A percentile compares a stretch with the other conserved stretches of the same genome.
These are phyloP conservation scores for Biscogniauxia sp. DNA, from an alignment of 2,329 filamentous ascomycete genomes.

Conservation along the genomic window DNA sequence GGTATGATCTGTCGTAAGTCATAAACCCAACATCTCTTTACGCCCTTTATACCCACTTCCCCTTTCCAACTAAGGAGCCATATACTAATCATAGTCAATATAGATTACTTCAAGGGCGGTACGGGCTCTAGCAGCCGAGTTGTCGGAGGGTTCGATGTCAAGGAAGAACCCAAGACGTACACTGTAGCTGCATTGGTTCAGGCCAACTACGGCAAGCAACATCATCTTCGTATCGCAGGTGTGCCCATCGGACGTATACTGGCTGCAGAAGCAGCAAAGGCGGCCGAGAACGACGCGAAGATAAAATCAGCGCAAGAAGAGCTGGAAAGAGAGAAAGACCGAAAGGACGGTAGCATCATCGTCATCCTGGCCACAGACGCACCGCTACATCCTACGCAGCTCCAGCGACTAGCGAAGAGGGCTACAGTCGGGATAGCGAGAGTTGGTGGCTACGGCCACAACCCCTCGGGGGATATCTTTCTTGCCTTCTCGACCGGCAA, in stretches of 20 bases:
- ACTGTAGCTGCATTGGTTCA: constrained; percentile 63
- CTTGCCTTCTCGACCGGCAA: constrained; percentile 64
- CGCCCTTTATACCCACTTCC: not conserved
- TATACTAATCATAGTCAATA: constrained; percentile 32
- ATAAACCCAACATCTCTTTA: not conserved
- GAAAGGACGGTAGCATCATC: constrained; percentile 62
- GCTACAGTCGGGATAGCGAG: constrained; percentile 60
- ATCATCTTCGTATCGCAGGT: constrained; percentile 57
- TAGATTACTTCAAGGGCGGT: constrained; percentile 65
- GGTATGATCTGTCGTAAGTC: constrained; percentile 38
- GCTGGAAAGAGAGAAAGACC: constrained; percentile 41
- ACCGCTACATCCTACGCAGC: constrained; percentile 55
- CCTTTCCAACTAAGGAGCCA: not conserved
- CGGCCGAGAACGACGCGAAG: constrained; percentile 20
- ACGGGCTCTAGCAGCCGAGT: constrained; percentile 61
- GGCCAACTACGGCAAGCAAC: constrained; percentile 60
- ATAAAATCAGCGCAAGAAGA: constrained; percentile 30
- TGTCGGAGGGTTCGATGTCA: constrained; percentile 44
- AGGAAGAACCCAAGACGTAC: constrained; percentile 43
- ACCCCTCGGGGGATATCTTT: constrained; percentile 65
- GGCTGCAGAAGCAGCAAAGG: constrained; percentile 38
- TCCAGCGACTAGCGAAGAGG: constrained; percentile 57
- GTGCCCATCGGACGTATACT: constrained; percentile 61
- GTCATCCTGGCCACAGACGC: constrained; percentile 59
- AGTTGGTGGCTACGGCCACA: constrained; percentile 60